Percentiles rank a stretch among this genome's conserved stretches.
Conservation (phyloP, 2,329 filamentous ascomycete species). For the Talaromyces sp. region DNA sequence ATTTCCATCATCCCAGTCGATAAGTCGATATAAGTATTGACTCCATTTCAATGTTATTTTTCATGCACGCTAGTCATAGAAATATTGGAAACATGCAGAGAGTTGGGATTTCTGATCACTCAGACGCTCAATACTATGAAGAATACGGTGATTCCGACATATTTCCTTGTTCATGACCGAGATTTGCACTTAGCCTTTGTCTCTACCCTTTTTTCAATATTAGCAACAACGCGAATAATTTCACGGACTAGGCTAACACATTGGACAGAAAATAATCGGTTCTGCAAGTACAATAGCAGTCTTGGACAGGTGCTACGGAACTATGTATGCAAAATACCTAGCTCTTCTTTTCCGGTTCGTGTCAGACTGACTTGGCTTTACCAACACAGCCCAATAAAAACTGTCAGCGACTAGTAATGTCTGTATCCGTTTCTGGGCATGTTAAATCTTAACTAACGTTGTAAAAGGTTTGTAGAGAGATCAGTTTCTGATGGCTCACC, state of each 20-base stretch:
- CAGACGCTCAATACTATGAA: constrained; percentile 9
- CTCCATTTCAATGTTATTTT: neutral
- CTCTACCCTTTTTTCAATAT: neutral
- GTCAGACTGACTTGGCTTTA: neutral
- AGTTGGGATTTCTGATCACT: neutral
- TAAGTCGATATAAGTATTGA: neutral
- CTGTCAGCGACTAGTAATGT: constrained; percentile 6
- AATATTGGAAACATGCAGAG: neutral
- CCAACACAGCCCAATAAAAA: neutral
- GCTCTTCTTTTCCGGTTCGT: neutral
- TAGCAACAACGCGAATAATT: neutral
- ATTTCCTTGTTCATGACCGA: neutral
- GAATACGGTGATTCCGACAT: neutral
- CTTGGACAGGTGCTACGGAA: neutral
- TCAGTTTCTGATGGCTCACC: neutral
- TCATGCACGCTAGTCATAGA: neutral
- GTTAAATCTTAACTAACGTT: neutral
- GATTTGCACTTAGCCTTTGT: neutral
- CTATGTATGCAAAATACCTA: neutral
- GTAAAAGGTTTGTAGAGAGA: constrained; percentile 2
- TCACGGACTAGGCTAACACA: neutral
- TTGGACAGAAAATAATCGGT: neutral
- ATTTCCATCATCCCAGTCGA: neutral
- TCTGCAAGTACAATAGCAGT: neutral
- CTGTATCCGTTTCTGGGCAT: neutral